A percentile compares a stretch with the other conserved stretches of the same genome.
Evolutionary conservation across 2,329 filamentous ascomycete species (phyloP).

Genomic region (Parascedosporium putredinis): DNA sequence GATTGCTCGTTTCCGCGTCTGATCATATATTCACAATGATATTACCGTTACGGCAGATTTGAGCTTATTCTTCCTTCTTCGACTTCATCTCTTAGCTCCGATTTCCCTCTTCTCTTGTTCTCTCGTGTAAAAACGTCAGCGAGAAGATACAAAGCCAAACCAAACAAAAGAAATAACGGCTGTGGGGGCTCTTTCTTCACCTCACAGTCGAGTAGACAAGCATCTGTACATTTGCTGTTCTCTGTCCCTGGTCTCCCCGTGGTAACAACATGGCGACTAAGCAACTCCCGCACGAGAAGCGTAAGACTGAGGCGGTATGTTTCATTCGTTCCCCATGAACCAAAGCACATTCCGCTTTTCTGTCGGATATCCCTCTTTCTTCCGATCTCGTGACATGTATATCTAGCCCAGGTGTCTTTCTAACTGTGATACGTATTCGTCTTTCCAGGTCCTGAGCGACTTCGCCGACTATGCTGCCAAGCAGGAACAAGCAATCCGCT

Average conservation of each 20-base stretch:
- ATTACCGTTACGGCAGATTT: slow-evolving; percentile 6
- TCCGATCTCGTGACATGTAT: too few species aligned
- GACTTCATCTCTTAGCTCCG: neutral
- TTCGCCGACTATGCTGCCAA: slow-evolving; percentile 97
- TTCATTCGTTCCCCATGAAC: neutral
- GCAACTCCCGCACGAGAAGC: slow-evolving; percentile 64
- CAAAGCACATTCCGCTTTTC: neutral
- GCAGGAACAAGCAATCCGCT: slow-evolving; percentile 64
- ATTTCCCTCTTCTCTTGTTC: neutral
- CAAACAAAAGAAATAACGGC: too few species aligned
- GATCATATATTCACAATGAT: slow-evolving; percentile 5
- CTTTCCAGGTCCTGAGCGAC: slow-evolving; percentile 65
- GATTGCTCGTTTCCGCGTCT: neutral
- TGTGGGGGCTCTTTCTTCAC: too few species aligned
- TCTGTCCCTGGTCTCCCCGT: slow-evolving; percentile 15
- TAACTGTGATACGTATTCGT: neutral
- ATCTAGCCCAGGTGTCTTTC: neutral
- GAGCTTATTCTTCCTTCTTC: slow-evolving; percentile 1
- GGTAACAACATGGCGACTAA: slow-evolving; percentile 44
- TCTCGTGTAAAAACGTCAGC: too few species aligned
- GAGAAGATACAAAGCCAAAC: too few species aligned
- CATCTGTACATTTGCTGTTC: too few species aligned
- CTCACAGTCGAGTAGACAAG: too few species aligned
- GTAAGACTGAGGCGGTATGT: slow-evolving; percentile 74
- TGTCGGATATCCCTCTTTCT: neutral